phyloP scores from a whole-genome alignment of 2,329 filamentous ascomycete genomes.

The Cryphonectria japonica region DNA sequence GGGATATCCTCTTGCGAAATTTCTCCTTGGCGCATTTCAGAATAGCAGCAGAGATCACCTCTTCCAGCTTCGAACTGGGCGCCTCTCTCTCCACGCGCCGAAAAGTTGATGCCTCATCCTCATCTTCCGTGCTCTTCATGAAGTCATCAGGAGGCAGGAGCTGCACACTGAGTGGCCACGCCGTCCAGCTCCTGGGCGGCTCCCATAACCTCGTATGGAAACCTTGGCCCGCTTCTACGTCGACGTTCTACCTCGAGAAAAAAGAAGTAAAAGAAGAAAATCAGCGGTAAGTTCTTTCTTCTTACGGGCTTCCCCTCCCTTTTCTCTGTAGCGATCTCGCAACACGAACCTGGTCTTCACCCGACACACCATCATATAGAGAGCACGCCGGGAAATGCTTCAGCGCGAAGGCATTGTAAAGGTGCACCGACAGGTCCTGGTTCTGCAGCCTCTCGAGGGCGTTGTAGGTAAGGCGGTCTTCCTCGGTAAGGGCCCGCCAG shows the following conservation, averaged over 20 bases:
- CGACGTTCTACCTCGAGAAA: slow-evolving; percentile 33
- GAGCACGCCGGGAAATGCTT: slow-evolving; percentile 49
- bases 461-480: slow-evolving; percentile 65
- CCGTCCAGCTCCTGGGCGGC: slow-evolving; percentile 71
- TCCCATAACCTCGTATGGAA: slow-evolving; percentile 46
- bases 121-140: slow-evolving; percentile 48
- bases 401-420: slow-evolving; percentile 77
- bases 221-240: slow-evolving; percentile 35
- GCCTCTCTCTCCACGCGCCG: slow-evolving; percentile 47
- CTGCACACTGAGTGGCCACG: slow-evolving; percentile 75
- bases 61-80: slow-evolving; percentile 68
- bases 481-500: slow-evolving; percentile 66
- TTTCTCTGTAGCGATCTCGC: neutral
- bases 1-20: slow-evolving; percentile 51
- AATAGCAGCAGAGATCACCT: slow-evolving; percentile 69
- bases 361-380: neutral
- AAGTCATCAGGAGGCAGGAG: slow-evolving; percentile 64
- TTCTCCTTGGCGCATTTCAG: slow-evolving; percentile 69
- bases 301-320: neutral
- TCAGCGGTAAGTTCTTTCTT: neutral
- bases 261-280: neutral
- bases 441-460: slow-evolving; percentile 67
- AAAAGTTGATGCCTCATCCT: slow-evolving; percentile 56
- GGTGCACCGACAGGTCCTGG: slow-evolving; percentile 71
- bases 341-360: slow-evolving; percentile 23